phyloP scores from a whole-genome alignment of 495 filamentous ascomycete species.

The Penicillium malachiteum region DNA sequence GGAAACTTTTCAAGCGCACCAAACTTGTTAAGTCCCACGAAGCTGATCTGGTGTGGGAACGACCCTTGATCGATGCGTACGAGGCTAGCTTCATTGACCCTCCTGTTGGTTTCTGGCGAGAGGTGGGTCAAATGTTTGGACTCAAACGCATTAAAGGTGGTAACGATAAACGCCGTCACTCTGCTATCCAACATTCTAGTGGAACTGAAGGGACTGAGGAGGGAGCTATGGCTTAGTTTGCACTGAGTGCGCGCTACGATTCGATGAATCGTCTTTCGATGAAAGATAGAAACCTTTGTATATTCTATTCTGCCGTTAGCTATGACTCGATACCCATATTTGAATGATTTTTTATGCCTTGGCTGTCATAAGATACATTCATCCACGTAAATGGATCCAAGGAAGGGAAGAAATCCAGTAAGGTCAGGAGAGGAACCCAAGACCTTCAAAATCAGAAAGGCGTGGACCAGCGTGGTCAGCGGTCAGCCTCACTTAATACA shows the following conservation, averaged over 20 bases:
- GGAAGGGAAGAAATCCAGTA: too few species aligned
- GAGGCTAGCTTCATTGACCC: constrained; percentile 30
- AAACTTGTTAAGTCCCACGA: constrained; percentile 46
- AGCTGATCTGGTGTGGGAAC: constrained; percentile 58
- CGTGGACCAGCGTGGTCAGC: too few species aligned
- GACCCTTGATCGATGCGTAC: constrained; percentile 32
- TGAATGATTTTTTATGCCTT: too few species aligned
- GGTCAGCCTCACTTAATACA: too few species aligned
- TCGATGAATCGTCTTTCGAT: not conserved
- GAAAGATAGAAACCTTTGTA: not conserved
- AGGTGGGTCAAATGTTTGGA: constrained; percentile 23
- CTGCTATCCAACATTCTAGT: not conserved
- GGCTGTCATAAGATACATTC: too few species aligned
- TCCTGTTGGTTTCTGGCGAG: constrained; percentile 29
- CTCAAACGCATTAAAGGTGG: constrained; percentile 18
- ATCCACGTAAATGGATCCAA: too few species aligned
- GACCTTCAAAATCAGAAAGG: too few species aligned
- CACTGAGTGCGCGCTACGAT: not conserved
- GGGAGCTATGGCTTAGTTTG: not conserved
- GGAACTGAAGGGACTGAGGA: constrained; percentile 1
- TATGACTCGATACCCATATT: too few species aligned
- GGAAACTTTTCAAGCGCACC: constrained; percentile 59
- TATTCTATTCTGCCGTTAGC: not conserved
- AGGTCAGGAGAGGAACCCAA: too few species aligned
- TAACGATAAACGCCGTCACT: constrained; percentile 19